phyloP scores from a whole-genome alignment of 1,284 basidiomycete species.

The Ceratobasidium sp. region DNA sequence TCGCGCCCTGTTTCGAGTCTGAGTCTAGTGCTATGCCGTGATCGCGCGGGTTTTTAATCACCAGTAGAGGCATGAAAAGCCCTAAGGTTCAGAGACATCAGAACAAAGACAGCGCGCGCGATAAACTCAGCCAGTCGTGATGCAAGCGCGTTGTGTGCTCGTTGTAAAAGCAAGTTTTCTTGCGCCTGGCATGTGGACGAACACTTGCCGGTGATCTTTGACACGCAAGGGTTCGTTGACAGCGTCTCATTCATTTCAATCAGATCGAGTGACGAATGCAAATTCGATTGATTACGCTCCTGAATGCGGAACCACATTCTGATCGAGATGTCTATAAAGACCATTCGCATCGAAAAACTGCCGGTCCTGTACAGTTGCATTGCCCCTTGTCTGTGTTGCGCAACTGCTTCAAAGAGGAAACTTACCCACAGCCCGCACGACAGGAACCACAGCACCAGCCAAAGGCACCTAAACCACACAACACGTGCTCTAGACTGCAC shows the following conservation, averaged over 20 bases:
- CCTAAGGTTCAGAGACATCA: too few species aligned
- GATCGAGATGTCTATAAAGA: neutral
- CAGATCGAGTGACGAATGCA: neutral
- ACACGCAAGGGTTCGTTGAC: neutral
- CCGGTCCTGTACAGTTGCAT: neutral
- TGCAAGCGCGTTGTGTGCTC: neutral
- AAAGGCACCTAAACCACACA: neutral
- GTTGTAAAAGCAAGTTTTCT: conserved; percentile 3
- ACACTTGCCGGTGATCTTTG: neutral
- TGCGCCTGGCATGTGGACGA: conserved; percentile 11
- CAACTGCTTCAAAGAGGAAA: neutral
- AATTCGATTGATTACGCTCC: conserved; percentile 1
- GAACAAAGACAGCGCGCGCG: neutral
- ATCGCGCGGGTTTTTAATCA: neutral
- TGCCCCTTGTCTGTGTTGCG: neutral
- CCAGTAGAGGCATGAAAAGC: too few species aligned
- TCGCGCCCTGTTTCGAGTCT: conserved; percentile 36
- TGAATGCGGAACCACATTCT: conserved; percentile 1
- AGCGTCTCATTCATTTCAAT: conserved; percentile 6
- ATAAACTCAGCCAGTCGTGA: neutral
- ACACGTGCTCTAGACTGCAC: too few species aligned
- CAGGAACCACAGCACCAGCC: neutral
- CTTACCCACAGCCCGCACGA: neutral
- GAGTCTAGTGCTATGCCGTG: conserved; percentile 8
- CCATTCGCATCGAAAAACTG: neutral